Conservation (phyloP, 2,329 filamentous ascomycete genomes). For the Aspergillus flavus region DNA sequence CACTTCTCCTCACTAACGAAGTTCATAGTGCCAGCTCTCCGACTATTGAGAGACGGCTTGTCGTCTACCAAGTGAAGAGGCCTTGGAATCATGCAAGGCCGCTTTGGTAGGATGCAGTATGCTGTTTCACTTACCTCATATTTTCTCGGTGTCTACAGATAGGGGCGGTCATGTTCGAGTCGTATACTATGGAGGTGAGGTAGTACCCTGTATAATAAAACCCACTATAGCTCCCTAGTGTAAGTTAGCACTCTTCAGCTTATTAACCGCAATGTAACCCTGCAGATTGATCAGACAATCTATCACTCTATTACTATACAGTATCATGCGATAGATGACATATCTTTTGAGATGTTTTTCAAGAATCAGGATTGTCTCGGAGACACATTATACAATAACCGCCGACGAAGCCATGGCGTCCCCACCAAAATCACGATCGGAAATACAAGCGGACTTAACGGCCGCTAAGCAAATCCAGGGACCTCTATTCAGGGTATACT, state of each 20-base stretch:
- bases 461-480: not conserved
- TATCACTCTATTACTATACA: not conserved
- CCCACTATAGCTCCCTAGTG: not conserved
- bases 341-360: not conserved
- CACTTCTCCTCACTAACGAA: no score
- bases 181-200: not conserved
- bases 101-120: not conserved
- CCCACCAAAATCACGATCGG: not conserved
- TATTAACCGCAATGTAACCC: not conserved
- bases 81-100: not conserved
- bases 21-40: not conserved
- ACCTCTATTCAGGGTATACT: not conserved
- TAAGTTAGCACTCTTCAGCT: not conserved
- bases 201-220: not conserved
- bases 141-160: not conserved
- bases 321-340: not conserved
- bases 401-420: not conserved
- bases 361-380: not conserved
- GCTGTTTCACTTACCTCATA: not conserved
- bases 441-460: not conserved
- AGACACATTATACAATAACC: not conserved
- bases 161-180: not conserved
- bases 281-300: not conserved
- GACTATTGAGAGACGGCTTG: not conserved
- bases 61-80: no score